These are phyloP conservation scores for Neospora caninum DNA, from an alignment of 169 alveolate genomes.

Conservation along the genomic window DNA sequence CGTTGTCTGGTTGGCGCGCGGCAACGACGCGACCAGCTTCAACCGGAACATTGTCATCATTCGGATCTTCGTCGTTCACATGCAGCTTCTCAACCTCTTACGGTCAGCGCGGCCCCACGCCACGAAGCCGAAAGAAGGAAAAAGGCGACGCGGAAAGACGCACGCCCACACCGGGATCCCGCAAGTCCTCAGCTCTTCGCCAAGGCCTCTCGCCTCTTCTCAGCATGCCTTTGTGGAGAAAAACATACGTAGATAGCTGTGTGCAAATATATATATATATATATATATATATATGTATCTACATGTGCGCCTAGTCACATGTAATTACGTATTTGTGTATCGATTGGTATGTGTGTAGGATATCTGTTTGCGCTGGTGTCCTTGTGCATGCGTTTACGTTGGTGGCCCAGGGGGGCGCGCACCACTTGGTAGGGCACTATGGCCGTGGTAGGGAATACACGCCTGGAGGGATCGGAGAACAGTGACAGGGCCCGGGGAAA, in stretches of 20 bases:
- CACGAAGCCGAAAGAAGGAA: not conserved
- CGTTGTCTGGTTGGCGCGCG: slow-evolving; percentile 8
- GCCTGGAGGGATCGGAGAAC: no score
- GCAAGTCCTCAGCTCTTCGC: no score
- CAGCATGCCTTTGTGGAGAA: not conserved
- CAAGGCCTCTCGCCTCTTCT: no score
- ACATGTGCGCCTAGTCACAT: not conserved
- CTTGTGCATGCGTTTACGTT: no score
- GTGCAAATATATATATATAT: not conserved
- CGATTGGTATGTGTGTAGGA: no score
- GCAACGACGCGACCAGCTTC: not conserved
- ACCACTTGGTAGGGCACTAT: no score
- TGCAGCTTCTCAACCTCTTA: not conserved
- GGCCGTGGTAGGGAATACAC: no score
- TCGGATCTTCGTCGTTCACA: not conserved
- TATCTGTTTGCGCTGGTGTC: no score
- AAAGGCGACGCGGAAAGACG: not conserved
- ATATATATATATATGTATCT: not conserved
- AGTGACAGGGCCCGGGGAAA: no score
- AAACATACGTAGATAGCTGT: not conserved
- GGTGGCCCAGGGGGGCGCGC: no score
- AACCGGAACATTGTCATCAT: not conserved
- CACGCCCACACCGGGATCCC: no score
- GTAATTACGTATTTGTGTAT: no score
- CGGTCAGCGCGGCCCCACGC: not conserved